Evolutionary conservation across 2,329 filamentous ascomycete species (phyloP).

Genomic region (Fusarium dlaminii): DNA sequence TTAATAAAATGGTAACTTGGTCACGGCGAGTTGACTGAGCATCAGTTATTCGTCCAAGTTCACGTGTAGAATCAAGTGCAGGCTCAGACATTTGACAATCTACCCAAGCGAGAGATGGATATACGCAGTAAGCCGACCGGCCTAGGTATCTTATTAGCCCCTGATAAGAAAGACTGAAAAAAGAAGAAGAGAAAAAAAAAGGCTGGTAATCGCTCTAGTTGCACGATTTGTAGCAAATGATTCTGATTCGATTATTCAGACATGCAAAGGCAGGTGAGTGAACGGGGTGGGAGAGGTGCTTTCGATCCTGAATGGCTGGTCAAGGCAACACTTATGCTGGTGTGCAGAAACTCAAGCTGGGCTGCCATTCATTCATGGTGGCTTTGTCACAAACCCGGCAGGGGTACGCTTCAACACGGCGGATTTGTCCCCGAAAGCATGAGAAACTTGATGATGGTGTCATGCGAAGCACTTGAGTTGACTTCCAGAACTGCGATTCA

Average conservation of each 20-base stretch:
- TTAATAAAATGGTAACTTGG: not conserved
- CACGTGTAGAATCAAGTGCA: not conserved
- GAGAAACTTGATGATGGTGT: constrained; percentile 18
- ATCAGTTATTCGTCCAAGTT: not conserved
- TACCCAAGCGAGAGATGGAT: constrained; percentile 1
- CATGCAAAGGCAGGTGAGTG: constrained; percentile 32
- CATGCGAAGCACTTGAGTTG: constrained; percentile 17
- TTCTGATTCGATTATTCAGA: constrained; percentile 35
- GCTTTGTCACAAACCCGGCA: constrained; percentile 18
- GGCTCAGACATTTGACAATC: not conserved
- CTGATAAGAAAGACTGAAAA: constrained; percentile 11
- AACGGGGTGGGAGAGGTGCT: constrained; percentile 26
- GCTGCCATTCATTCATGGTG: constrained; percentile 31
- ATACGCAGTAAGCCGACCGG: constrained; percentile 5
- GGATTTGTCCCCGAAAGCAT: constrained; percentile 27
- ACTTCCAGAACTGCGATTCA: constrained; percentile 1
- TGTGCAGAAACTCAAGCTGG: constrained; percentile 32
- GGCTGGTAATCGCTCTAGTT: constrained; percentile 25
- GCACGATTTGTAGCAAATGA: constrained; percentile 34
- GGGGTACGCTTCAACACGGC: constrained; percentile 23
- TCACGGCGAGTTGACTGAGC: not conserved
- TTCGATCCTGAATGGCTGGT: constrained; percentile 37
- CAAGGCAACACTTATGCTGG: constrained; percentile 23
- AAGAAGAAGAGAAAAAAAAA: not conserved
- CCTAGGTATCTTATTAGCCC: constrained; percentile 25